These are phyloP conservation scores for Fusarium luffae DNA, from an alignment of 2,329 filamentous ascomycete species.

Conservation along the genomic window DNA sequence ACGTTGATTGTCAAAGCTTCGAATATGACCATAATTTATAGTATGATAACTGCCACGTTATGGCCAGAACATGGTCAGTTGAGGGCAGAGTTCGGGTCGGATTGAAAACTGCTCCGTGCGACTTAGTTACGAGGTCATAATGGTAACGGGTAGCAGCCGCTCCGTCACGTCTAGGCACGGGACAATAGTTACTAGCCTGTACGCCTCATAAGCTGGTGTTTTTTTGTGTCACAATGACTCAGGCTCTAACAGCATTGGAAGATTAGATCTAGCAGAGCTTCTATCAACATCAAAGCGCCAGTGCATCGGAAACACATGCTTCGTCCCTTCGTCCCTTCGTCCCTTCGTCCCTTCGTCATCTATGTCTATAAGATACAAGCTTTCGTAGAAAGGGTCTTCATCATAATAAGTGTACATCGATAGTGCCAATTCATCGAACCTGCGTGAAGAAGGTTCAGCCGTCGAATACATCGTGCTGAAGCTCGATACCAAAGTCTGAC, in stretches of 20 bases:
- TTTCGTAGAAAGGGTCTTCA: conserved; percentile 5
- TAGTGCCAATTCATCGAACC: background rate
- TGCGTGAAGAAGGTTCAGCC: conserved; percentile 61
- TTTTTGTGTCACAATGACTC: background rate
- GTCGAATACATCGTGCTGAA: conserved; percentile 90
- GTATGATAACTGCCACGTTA: background rate
- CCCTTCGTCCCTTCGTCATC: conserved; percentile 3
- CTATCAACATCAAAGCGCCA: conserved; percentile 8
- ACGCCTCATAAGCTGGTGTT: background rate
- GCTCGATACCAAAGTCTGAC: conserved; percentile 89
- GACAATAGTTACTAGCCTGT: background rate
- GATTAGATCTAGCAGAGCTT: background rate
- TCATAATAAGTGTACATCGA: conserved; percentile 23
- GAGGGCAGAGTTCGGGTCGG: background rate
- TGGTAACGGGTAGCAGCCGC: background rate
- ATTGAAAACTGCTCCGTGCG: conserved; percentile 6
- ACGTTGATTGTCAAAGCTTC: background rate
- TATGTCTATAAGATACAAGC: conserved; percentile 25
- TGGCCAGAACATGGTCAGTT: background rate
- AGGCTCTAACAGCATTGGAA: background rate
- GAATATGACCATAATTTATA: background rate
- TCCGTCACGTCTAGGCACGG: background rate
- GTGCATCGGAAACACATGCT: background rate
- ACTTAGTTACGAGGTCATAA: background rate
- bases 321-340: background rate